Evolutionary conservation across 2,329 filamentous ascomycete genomes (phyloP).

Genomic region (Trichoderma harzianum): DNA sequence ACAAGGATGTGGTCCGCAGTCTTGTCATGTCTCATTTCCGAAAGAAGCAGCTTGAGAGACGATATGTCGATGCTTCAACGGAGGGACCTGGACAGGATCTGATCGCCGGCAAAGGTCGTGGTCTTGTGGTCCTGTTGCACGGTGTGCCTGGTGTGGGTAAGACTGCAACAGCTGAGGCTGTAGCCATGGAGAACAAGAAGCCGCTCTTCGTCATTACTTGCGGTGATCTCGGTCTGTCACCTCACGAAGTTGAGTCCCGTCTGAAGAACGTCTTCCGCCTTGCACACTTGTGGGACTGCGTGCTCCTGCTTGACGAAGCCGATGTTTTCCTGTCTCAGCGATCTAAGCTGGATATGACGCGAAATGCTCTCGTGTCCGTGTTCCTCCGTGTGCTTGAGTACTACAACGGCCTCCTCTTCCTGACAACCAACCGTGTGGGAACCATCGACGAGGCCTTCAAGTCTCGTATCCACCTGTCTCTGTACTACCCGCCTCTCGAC

Average conservation of each 20-base stretch:
- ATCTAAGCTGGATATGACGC: conserved; percentile 30
- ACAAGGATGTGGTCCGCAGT: conserved; percentile 40
- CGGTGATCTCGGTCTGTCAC: conserved; percentile 44
- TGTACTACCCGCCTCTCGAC: conserved; percentile 42
- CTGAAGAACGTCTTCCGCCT: conserved; percentile 43
- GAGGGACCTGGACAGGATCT: conserved; percentile 33
- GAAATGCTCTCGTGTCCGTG: conserved; percentile 40
- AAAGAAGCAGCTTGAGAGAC: conserved; percentile 36
- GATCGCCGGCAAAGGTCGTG: conserved; percentile 44
- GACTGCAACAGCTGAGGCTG: conserved; percentile 45
- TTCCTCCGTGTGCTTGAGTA: conserved; percentile 47
- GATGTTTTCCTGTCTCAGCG: conserved; percentile 35
- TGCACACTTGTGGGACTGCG: conserved; percentile 38
- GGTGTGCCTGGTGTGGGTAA: conserved; percentile 49
- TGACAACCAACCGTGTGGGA: conserved; percentile 51
- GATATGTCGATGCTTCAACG: conserved; percentile 28
- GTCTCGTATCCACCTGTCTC: conserved; percentile 44
- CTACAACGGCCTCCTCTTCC: conserved; percentile 45
- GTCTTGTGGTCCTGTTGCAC: conserved; percentile 44
- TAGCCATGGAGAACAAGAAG: conserved; percentile 40
- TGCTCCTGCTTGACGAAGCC: conserved; percentile 38
- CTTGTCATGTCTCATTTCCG: conserved; percentile 42
- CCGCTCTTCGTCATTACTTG: conserved; percentile 49
- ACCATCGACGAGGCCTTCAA: conserved; percentile 49
- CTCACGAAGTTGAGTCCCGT: conserved; percentile 38